Evolutionary conservation across 768 basidiomycete genomes (phyloP), one percentile per base, ranked within the genome.

Genomic region (Lactarius akahatsu): DNA sequence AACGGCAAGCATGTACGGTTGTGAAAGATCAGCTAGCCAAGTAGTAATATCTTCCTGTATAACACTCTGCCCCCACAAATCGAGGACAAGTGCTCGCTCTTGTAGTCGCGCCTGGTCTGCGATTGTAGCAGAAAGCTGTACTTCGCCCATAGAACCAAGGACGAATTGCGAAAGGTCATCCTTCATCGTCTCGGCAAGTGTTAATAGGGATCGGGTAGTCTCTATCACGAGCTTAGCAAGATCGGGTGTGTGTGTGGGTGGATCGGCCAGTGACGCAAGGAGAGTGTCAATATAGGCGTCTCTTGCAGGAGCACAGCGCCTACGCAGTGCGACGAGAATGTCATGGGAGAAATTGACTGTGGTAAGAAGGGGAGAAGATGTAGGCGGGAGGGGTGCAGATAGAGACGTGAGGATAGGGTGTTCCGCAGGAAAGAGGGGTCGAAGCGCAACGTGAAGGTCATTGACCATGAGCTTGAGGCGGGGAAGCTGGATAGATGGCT

Each of bases 221-320:
- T 83, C 79, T 2, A 82, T 71, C n/a, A 88, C 75, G 1, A 84
- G 74, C 41, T 73, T 71, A 9, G 89, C 84, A 5, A 87, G 78
- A 11, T 73, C 69, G 8, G 47, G 50, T 26, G 57, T 69, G n/a
- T 74, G 59, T 15, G 75, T 71, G 7, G 71, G 64, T 18, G 69
- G 43, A 66, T 79, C 75, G 56, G 76, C 74, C n/a, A 84, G 70
- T 52, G 68, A 20, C 56, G 64, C 69, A 62, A 81, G 72, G 52
- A 87, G 72, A 3, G 72, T 70, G 63, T 88, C 84, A 20, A 90
- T 76, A 30, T 79, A 76, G 15, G 76, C 69, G 70, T 92, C 90
- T 41, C 88, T 82, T 20, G 81, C 77, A 7, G 90, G 89, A 2
- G 90, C 88, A 61, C 89, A 91, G 57, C 90, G 84, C 71, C 84